Evolutionary conservation across 768 basidiomycete species (phyloP).

Genomic region (Dioszegia hungarica): DNA sequence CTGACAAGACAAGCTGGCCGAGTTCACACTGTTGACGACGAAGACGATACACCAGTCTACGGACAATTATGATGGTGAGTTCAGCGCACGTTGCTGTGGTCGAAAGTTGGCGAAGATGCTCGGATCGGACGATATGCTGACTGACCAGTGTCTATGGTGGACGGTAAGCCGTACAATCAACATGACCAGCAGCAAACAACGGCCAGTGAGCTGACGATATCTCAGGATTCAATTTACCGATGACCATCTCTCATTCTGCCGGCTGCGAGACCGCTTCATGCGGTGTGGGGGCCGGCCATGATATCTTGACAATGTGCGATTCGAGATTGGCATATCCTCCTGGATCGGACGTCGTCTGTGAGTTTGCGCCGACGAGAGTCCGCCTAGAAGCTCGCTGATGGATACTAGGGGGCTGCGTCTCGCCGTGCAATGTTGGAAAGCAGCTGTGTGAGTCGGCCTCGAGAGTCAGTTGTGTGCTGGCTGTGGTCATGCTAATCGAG

Average conservation of each 20-base stretch:
- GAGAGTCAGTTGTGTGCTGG: no score
- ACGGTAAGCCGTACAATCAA: conserved; percentile 3
- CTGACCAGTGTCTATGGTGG: conserved; percentile 37
- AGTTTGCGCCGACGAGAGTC: background rate
- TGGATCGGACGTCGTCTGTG: conserved; percentile 22
- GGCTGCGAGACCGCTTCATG: conserved; percentile 8
- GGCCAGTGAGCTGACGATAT: no score
- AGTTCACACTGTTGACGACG: conserved; percentile 4
- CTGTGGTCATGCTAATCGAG: background rate
- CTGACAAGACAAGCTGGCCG: no score
- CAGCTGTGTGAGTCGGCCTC: conserved; percentile 19
- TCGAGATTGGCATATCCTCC: conserved; percentile 19
- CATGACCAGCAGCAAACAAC: no score
- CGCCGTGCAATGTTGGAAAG: conserved; percentile 10
- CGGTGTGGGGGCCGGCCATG: conserved; percentile 9
- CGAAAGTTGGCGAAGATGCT: no score
- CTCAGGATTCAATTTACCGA: conserved; percentile 29
- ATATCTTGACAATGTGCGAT: conserved; percentile 25
- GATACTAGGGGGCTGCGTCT: conserved; percentile 16
- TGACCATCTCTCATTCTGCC: conserved; percentile 14
- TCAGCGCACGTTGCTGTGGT: background rate
- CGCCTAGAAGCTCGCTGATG: background rate
- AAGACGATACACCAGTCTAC: background rate
- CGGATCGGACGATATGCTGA: no score
- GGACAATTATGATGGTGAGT: conserved; percentile 22